Evolutionary conservation across 306 rosid genomes (phyloP), one percentile per base, ranked within the genome.

Genomic region (Pyrus communis): DNA sequence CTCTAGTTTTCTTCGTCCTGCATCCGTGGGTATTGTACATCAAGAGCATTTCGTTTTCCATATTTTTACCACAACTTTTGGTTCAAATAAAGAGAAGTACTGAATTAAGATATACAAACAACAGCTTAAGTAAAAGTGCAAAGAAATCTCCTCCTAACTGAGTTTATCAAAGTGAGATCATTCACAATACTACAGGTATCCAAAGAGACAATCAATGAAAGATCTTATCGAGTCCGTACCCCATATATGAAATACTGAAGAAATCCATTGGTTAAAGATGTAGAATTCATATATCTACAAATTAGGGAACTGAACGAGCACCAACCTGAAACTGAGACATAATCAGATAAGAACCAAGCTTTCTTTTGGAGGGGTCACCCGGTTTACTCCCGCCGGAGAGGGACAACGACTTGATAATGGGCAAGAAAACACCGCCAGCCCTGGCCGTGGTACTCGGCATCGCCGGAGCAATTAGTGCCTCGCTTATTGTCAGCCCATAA

Each of bases 381-480:
- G 98, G 97, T 54, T 87, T 80, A 82, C 99, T 95, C 13, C 96
- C 98, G 0, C 92, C 92, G 4, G 99, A 90, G 52, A 88, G 88
- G 12, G 99, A 85, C 31, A 95, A 82, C 1, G 99, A 95, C 86
- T 91, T 82, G 52, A 95, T 95, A 23, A 95, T 91, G 0, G 99
- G 99, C 89, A 95, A 85, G 74, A 95, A 95, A 28, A 95, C 98
- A 2, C 99, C 98, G 3, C 99, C 99, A 3, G 98, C 99, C 67
- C 99, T 83, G 0, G 99, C 99, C 5, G 99, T 92, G 30, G 99
- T 88, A 81, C 99, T 95, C 0, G 99, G 99, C 99, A 95, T 95
- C 12, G 99, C 97, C 2, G 99, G 99, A 0, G 97, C 96, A 77
- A 95, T 95, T 45, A 95, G 86, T 7, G 91, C 89, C 79, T 95